Evolutionary conservation across 2,329 filamentous ascomycete genomes (phyloP), one percentile per base, ranked within the genome.

Genomic region (Nemania bipapillata): DNA sequence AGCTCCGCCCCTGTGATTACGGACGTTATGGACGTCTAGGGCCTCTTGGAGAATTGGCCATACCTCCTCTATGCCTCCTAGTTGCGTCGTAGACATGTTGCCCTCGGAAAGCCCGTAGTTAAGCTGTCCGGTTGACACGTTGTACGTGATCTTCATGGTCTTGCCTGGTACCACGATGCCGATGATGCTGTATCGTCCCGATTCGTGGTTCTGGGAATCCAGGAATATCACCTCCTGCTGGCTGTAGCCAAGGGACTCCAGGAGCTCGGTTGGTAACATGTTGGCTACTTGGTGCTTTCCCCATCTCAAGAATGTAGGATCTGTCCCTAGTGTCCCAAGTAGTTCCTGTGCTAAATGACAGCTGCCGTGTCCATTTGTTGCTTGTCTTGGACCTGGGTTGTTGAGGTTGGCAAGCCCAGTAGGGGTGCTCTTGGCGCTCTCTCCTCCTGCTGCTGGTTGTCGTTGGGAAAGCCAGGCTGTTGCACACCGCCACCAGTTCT

Each of bases 401-500:
- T n/a, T n/a, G n/a, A n/a, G n/a, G n/a, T n/a, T n/a, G n/a, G n/a
- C n/a, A n/a, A n/a, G n/a, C n/a, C 37, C 69, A 70, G 22, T 56
- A 55, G 42, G 24, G 11, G 61, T 57, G 61, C 68, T 73, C 56
- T 22, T 28, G 11, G 20, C n/a, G n/a, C n/a, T 35, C 12, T 52
- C 35, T 24, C 37, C 2, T 32, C 8, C 72, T 69, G 63, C 68
- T 66, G 32, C 60, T 68, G 26, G 54, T 49, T n/a, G 17, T 47
- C 15, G 56, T 76, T 91, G n/a, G n/a, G n/a, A n/a, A n/a, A n/a
- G n/a, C 88, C 91, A 94, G 49, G 79, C 77, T 63, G 84, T 80
- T 0, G 90, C 89, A 75, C 88, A 84, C 4, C 79, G 77, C 85
- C 94, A 96, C 93, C 94, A 97, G 75, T 92, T 93, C 58, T 80